phyloP scores from a whole-genome alignment of 1,284 basidiomycete species.

The Boletus semigastroideus region DNA sequence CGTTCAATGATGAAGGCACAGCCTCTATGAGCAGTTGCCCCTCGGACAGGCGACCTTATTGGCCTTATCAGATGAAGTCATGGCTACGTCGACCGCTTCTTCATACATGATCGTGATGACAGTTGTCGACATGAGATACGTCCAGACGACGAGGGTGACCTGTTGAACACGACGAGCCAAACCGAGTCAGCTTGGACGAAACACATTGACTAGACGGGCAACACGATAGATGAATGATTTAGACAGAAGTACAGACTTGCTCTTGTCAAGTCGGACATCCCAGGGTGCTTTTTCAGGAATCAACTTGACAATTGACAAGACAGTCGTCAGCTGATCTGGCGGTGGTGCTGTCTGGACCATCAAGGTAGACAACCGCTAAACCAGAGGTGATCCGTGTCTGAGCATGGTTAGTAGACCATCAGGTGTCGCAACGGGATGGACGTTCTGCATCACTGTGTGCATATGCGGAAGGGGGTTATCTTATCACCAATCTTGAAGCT shows the following conservation, averaged over 20 bases:
- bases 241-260: neutral
- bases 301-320: slow-evolving; percentile 10
- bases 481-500: too few relatives aligned
- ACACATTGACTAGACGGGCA: neutral
- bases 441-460: neutral
- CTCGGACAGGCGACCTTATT: slow-evolving; percentile 28
- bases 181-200: neutral
- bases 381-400: neutral
- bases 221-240: neutral
- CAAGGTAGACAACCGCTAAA: slow-evolving; percentile 3
- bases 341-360: neutral
- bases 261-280: neutral
- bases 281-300: neutral
- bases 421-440: neutral
- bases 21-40: slow-evolving; percentile 3
- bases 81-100: slow-evolving; percentile 3
- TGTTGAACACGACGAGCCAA: neutral
- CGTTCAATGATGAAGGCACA: neutral
- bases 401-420: neutral
- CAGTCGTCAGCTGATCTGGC: slow-evolving; percentile 8
- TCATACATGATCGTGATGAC: slow-evolving; percentile 7
- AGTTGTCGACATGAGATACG: neutral
- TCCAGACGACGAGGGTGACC: too few relatives aligned
- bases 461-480: too few relatives aligned
- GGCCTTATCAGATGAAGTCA: slow-evolving; percentile 10